Percentiles rank a stretch among this genome's conserved stretches.
phyloP scores from a whole-genome alignment of 2,329 filamentous ascomycete species.

The Ophiostoma sp. region DNA sequence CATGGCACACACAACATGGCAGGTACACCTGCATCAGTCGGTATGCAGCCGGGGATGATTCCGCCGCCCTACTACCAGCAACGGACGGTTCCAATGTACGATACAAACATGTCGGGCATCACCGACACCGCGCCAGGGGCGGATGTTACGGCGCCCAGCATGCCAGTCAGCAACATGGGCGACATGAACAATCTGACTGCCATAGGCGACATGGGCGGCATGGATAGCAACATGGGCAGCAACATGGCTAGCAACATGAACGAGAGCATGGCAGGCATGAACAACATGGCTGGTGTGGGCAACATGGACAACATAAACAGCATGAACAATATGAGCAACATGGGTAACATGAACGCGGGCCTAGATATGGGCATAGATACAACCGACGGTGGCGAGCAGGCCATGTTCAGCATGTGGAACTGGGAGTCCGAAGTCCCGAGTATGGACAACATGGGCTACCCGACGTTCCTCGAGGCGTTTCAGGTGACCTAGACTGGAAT shows the following conservation, averaged over 20 bases:
- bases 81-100: not conserved
- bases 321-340: not conserved
- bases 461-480: slow-evolving; percentile 21
- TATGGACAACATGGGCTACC: slow-evolving; percentile 23
- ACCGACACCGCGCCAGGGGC: not conserved
- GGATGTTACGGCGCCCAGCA: no score
- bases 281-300: not conserved
- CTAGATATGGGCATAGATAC: not conserved
- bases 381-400: slow-evolving; percentile 10
- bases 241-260: not conserved
- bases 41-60: not conserved
- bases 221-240: not conserved
- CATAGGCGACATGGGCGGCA: not conserved
- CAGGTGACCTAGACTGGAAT: not conserved
- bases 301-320: not conserved
- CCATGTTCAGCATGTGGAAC: slow-evolving; percentile 20
- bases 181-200: not conserved
- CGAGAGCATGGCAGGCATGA: not conserved
- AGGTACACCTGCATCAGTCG: not conserved
- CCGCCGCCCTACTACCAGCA: slow-evolving; percentile 1
- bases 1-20: not conserved
- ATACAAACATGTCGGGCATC: not conserved
- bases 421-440: slow-evolving; percentile 21
- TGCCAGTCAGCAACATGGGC: not conserved
- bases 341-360: slow-evolving; percentile 5